phyloP scores from a whole-genome alignment of 139 green algal species.

The Nannochloris sp. region DNA sequence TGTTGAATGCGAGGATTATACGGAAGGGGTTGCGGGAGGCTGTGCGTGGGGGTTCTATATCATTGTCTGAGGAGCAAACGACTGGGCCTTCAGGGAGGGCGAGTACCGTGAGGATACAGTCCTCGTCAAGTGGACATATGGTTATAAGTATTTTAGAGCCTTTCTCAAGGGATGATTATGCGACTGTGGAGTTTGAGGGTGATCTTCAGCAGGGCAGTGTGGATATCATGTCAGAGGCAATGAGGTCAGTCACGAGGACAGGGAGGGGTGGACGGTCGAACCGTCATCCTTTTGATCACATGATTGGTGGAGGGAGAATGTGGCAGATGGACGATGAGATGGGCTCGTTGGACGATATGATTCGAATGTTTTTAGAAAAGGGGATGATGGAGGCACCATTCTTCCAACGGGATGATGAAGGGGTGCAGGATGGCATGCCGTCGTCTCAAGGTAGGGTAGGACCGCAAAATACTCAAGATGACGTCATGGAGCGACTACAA shows the following conservation, averaged over 20 bases:
- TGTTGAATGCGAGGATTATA: background rate
- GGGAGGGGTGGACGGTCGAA: no score
- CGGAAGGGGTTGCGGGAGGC: background rate
- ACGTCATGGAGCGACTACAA: background rate
- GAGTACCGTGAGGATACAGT: background rate
- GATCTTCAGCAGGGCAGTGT: no score
- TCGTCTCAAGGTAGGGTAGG: no score
- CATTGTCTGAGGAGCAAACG: slow-evolving; percentile 1
- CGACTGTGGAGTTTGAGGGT: no score
- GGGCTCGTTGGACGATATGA: background rate
- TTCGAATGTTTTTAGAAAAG: background rate
- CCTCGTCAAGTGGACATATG: background rate
- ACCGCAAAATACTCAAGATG: background rate
- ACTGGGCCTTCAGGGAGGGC: background rate
- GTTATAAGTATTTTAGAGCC: background rate
- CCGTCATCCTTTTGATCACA: no score
- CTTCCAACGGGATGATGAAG: no score
- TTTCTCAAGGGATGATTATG: no score
- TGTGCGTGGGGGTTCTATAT: background rate
- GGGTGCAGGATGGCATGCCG: no score
- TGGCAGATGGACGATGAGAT: background rate
- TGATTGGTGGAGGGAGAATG: background rate
- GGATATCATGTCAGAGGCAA: no score
- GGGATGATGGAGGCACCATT: background rate
- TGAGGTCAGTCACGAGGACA: no score